Base-by-base conservation (phyloP, 257 asterid species). In the Primulina eburnea region DNA sequence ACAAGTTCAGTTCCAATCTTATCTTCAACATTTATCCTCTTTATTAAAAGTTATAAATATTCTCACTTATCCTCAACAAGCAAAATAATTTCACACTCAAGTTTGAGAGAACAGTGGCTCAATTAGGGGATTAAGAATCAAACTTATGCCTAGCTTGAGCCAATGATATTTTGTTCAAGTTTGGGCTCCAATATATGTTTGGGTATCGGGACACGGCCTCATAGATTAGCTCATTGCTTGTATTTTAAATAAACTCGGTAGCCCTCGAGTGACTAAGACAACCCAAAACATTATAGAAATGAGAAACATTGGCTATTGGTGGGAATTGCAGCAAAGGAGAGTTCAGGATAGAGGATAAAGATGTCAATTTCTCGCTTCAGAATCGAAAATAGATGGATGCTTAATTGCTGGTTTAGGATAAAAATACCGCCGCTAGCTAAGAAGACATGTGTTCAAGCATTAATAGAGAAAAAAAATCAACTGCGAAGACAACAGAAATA, bases 371-470 rank as follows among this genome's bases (percentile, higher is more conserved):
- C 53, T 62, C 50, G 18, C 53, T 62, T 2, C 5, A 28, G 30
- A 14, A 63, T 24, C 30, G 30, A 63, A n/a, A 35, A 28, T 34
- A 26, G n/a, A 63, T 18, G 30, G 53, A 1, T 7, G 29, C 26
- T 64, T 17, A 11, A 21, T 18, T 34, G 33, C 18, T 37, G 8
- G n/a, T 12, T 11, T 43, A 43, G n/a, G 53, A 43, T 43, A 11
- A 43, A 43, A 43, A 43, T 3, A 11, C 1, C 11, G 11, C 17
- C 20, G 6, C 10, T 10, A 37, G 55, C 16, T 11, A 38, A 37
- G 34, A 34, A 64, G 20, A 35, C 9, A 63, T 4, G 18, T 20
- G 68, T 38, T 64, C 30, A 38, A 64, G 56, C 68, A 18, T 64
- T n/a, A 4, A n/a, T 33, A 30, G 26, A 20, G 47, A 5, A 37